A percentile compares a stretch with the other conserved stretches of the same genome.
These are phyloP conservation scores for Paracoccidioides lutzii DNA, from an alignment of 2,329 filamentous ascomycete species.

Conservation along the genomic window DNA sequence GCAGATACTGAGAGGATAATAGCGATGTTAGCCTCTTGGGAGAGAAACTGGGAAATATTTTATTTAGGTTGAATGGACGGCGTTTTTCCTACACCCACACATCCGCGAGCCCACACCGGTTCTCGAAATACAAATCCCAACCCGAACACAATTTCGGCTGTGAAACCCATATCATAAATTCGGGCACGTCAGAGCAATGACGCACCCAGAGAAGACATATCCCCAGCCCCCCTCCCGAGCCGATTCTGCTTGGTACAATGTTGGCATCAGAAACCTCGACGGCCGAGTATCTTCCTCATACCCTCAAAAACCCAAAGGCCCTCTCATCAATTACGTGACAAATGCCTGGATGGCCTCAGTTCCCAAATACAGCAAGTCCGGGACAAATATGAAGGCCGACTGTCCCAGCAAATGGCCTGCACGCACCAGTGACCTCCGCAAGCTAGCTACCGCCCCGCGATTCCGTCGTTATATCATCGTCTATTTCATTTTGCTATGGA, in stretches of 20 bases:
- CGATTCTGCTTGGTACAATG: constrained; percentile 23
- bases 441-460: constrained; percentile 27
- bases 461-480: constrained; percentile 29
- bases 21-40: no score
- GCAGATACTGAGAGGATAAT: no score
- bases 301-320: constrained; percentile 14
- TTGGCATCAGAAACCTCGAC: constrained; percentile 3
- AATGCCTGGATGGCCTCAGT: constrained; percentile 23
- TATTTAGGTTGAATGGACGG: no score
- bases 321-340: constrained; percentile 27
- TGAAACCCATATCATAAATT: constrained; percentile 12
- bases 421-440: constrained; percentile 15
- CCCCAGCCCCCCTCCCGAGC: constrained; percentile 21
- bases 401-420: constrained; percentile 12
- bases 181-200: constrained; percentile 8
- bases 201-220: background rate
- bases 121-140: background rate
- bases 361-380: background rate
- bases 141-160: background rate
- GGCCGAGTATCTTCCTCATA: constrained; percentile 6
- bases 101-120: background rate
- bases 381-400: constrained; percentile 14
- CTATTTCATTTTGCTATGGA: constrained; percentile 22
- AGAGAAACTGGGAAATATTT: no score
- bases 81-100: background rate